Percentiles rank a stretch among this genome's conserved stretches.
These are phyloP conservation scores for Saraca asoca DNA, from an alignment of 331 rosid genomes.

Conservation along the genomic window DNA sequence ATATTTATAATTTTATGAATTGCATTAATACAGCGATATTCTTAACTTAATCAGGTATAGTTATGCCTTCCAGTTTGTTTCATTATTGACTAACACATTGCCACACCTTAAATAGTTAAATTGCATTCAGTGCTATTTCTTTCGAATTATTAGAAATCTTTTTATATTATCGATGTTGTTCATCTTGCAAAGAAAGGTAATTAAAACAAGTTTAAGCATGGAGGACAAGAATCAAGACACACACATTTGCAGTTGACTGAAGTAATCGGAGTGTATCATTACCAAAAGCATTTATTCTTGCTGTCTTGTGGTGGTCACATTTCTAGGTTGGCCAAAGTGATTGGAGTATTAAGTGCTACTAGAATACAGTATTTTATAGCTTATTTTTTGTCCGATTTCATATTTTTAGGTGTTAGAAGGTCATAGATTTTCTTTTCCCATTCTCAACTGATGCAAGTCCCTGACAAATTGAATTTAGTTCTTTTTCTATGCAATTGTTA, in stretches of 20 bases:
- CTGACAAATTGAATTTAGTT: neutral
- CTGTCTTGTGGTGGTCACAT: no score
- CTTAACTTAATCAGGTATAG: neutral
- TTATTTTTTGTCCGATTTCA: neutral
- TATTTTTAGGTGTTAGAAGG: neutral
- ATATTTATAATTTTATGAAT: no score
- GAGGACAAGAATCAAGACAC: neutral
- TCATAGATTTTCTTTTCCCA: neutral
- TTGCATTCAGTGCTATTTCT: neutral
- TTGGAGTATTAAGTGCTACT: neutral
- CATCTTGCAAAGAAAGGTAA: neutral
- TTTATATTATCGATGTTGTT: conserved; percentile 4
- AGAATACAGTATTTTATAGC: neutral
- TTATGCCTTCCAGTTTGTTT: neutral
- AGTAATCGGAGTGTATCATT: neutral
- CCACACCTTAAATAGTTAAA: neutral
- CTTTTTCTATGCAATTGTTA: conserved; percentile 16
- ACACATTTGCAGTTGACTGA: neutral
- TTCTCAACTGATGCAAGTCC: neutral
- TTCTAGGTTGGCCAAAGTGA: no score
- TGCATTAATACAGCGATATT: neutral
- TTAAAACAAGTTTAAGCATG: neutral
- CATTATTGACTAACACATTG: neutral
- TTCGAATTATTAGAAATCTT: neutral
- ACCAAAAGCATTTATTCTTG: no score